Evolutionary conservation across 2,329 filamentous ascomycete genomes (phyloP).

Genomic region (Parastagonospora avenae): DNA sequence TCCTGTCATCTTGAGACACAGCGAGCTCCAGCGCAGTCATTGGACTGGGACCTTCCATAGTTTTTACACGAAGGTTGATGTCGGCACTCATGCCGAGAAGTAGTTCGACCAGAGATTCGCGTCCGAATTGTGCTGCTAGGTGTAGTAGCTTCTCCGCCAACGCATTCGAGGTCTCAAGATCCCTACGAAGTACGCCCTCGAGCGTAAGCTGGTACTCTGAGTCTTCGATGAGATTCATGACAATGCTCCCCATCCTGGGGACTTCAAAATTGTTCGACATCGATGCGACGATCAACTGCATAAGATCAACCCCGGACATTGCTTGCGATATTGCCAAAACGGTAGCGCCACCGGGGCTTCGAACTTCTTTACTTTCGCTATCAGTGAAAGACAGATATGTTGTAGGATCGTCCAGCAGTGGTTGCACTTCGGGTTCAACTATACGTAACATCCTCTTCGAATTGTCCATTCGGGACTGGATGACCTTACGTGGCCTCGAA

Average conservation of each 20-base stretch:
- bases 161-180: background rate
- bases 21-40: slow-evolving; percentile 5
- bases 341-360: background rate
- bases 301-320: background rate
- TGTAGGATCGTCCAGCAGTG: background rate
- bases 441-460: background rate
- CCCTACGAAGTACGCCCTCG: background rate
- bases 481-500: too few relatives aligned
- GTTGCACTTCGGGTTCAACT: background rate
- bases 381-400: background rate
- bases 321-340: background rate
- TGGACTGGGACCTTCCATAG: background rate
- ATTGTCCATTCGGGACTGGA: background rate
- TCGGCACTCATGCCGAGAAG: slow-evolving; percentile 5
- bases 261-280: slow-evolving; percentile 8
- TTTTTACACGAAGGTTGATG: background rate
- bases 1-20: background rate
- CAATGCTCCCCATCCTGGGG: background rate
- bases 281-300: background rate
- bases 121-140: background rate
- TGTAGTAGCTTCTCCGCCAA: slow-evolving; percentile 12
- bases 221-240: slow-evolving; percentile 2
- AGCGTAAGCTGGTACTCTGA: background rate
- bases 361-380: background rate
- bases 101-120: slow-evolving; percentile 1